Evolutionary conservation across 2,329 filamentous ascomycete species (phyloP).

Genomic region (Neoascochyta sp.): DNA sequence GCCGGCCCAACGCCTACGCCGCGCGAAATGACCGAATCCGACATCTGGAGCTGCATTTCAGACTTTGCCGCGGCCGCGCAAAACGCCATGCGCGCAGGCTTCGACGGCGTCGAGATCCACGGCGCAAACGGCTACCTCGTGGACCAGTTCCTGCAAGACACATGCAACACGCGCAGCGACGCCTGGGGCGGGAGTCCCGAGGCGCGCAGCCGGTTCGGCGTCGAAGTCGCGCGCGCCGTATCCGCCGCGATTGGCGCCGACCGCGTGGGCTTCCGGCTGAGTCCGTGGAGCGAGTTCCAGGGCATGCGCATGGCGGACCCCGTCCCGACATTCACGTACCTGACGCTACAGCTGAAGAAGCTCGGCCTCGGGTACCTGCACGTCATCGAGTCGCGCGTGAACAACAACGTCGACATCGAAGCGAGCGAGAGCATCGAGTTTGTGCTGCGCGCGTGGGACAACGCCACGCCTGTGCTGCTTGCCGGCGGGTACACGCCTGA

Average conservation of each 20-base stretch:
- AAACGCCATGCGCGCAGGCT: conserved; percentile 48
- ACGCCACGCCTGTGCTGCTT: conserved; percentile 26
- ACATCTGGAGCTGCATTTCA: conserved; percentile 35
- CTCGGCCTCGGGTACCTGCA: conserved; percentile 49
- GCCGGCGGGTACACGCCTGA: conserved; percentile 39
- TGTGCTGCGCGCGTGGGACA: conserved; percentile 11
- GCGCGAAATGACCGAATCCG: conserved; percentile 31
- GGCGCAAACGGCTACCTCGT: conserved; percentile 64
- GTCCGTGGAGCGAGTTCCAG: conserved; percentile 59
- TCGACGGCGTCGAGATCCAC: conserved; percentile 58
- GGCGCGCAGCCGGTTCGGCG: conserved; percentile 50
- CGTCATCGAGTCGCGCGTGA: conserved; percentile 56
- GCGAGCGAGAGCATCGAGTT: conserved; percentile 16
- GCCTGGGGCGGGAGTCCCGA: conserved; percentile 46
- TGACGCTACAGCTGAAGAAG: conserved; percentile 49
- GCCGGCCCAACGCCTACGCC: conserved; percentile 1
- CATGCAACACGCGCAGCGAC: conserved; percentile 52
- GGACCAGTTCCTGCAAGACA: conserved; percentile 61
- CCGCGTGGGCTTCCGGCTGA: conserved; percentile 56
- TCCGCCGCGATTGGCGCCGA: conserved; percentile 52
- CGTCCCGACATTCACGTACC: conserved; percentile 58
- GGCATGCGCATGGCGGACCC: conserved; percentile 61
- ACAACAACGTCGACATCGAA: conserved; percentile 40
- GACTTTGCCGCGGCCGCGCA: conserved; percentile 42
- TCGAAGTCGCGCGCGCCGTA: conserved; percentile 53